These are phyloP conservation scores for Pulveroboletus sp. DNA, from an alignment of 768 basidiomycete species.

Conservation along the genomic window DNA sequence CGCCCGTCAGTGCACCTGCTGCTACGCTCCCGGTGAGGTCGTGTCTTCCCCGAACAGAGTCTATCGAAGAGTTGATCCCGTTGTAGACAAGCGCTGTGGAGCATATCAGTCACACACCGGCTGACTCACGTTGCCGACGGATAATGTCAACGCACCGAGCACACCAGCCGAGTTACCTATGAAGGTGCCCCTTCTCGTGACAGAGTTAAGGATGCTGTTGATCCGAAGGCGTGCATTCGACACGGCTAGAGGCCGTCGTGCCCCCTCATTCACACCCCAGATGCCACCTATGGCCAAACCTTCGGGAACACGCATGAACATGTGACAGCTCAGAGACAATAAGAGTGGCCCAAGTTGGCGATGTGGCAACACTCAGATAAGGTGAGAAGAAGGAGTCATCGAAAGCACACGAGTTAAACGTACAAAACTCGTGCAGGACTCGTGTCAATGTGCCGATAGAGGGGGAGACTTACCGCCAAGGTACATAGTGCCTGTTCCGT, in stretches of 20 bases:
- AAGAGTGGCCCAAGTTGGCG: conserved; percentile 60
- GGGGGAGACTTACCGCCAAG: conserved; percentile 78
- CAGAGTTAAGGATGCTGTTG: conserved; percentile 94
- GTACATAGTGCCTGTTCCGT: conserved; percentile 99
- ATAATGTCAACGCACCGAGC: conserved; percentile 64
- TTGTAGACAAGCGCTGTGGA: conserved; percentile 89
- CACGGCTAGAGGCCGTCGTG: conserved; percentile 79
- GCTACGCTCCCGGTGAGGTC: conserved; percentile 89
- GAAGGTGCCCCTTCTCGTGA: conserved; percentile 95
- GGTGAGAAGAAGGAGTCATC: conserved; percentile 52
- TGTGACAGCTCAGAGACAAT: conserved; percentile 80
- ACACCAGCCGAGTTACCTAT: conserved; percentile 98
- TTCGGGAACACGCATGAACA: conserved; percentile 62
- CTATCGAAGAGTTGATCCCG: conserved; percentile 91
- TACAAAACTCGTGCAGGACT: conserved; percentile 43
- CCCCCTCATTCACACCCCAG: conserved; percentile 96
- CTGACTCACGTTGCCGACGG: conserved; percentile 24
- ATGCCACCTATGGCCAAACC: conserved; percentile 92
- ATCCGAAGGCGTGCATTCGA: conserved; percentile 85
- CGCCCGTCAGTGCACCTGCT: conserved; percentile 87
- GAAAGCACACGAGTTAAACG: conserved; percentile 46
- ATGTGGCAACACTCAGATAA: conserved; percentile 56
- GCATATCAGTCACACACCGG: conserved; percentile 35
- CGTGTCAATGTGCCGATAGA: conserved; percentile 50
- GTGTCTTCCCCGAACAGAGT: conserved; percentile 83